Evolutionary conservation across 805 yeast genomes (phyloP), one percentile per base, ranked within the genome.

Genomic region (Metschnikowia borealis): DNA sequence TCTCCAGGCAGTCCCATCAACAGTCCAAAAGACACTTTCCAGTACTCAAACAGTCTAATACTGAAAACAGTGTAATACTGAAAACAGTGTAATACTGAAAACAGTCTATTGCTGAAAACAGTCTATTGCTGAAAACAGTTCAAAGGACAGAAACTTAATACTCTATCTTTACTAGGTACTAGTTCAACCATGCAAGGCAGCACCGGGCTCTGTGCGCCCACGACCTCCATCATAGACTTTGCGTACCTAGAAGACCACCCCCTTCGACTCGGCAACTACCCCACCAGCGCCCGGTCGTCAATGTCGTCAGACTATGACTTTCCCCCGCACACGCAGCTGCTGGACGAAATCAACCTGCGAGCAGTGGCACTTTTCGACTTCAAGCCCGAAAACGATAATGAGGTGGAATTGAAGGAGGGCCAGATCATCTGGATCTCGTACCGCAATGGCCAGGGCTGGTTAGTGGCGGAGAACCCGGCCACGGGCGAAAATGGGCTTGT

Each of bases 381-480:
- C 63, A 78, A 71, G 39, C 96, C 98, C 0, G 98, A 94, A 64
- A 94, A 94, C 66, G 96, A 89, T 59, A 94, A 94, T 66, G 99
- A 94, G 62, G 81, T 91, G 41, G 80, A 78, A 10, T 70, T 94
- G 32, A 68, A 62, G 13, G 95, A 86, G 59, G 96, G 96, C 34
- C 97, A 94, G 67, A 66, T 81, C 13, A 81, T 94, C 2, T 85
- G 90, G 80, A 86, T 94, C 31, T 82, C 85, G 52, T 92, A 91
- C 66, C 81, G 95, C 50, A 96, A 92, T 65, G 98, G 98, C 23
- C 97, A 92, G 65, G 99, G 99, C 6, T 94, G 99, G 99, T 77
- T 94, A 3, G 97, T 94, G 46, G 98, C 97, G 0, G 83, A 81
- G 58, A 90, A 89, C 61, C 85, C 88, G 1, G 74, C 62, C 26